Conservation (phyloP, 352 stramenopile species). For the Phytophthora parvispora region DNA sequence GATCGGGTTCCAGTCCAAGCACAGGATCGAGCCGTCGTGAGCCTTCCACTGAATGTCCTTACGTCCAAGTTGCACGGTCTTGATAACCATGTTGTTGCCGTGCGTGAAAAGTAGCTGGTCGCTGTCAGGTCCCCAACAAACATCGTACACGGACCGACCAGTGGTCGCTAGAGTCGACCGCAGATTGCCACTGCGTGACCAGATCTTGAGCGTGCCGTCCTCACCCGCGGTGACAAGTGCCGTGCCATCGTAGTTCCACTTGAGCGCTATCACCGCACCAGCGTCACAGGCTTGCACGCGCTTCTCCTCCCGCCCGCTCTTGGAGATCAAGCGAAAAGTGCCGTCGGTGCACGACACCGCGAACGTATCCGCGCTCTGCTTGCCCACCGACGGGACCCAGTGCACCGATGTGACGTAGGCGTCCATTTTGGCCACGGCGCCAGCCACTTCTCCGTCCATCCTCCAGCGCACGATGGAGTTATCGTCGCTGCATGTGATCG, state of each 20-base stretch:
- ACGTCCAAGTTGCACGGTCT: slow-evolving; percentile 90
- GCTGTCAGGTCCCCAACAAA: slow-evolving; percentile 93
- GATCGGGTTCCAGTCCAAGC: slow-evolving; percentile 95
- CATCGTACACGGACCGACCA: slow-evolving; percentile 85
- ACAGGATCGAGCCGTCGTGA: slow-evolving; percentile 92
- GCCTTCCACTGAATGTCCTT: slow-evolving; percentile 93
- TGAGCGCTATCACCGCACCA: slow-evolving; percentile 91
- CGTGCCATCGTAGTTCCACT: slow-evolving; percentile 95
- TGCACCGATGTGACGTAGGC: slow-evolving; percentile 83
- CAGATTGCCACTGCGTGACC: slow-evolving; percentile 89
- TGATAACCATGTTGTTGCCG: slow-evolving; percentile 92
- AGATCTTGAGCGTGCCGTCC: slow-evolving; percentile 96
- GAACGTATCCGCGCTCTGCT: slow-evolving; percentile 88
- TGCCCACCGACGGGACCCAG: slow-evolving; percentile 86
- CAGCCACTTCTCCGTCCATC: slow-evolving; percentile 87
- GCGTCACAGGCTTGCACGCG: slow-evolving; percentile 83
- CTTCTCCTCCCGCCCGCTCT: slow-evolving; percentile 94
- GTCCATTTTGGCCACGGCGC: slow-evolving; percentile 77
- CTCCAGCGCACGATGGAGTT: slow-evolving; percentile 86
- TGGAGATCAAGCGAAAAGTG: slow-evolving; percentile 91
- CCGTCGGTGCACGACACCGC: slow-evolving; percentile 93
- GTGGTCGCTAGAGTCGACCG: slow-evolving; percentile 89
- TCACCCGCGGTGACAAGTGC: slow-evolving; percentile 93
- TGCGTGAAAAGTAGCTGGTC: slow-evolving; percentile 93
- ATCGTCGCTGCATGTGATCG: slow-evolving; percentile 90